These are phyloP conservation scores for Mallotus nudiflorus DNA, from an alignment of 345 rosid species.

Conservation along the genomic window DNA sequence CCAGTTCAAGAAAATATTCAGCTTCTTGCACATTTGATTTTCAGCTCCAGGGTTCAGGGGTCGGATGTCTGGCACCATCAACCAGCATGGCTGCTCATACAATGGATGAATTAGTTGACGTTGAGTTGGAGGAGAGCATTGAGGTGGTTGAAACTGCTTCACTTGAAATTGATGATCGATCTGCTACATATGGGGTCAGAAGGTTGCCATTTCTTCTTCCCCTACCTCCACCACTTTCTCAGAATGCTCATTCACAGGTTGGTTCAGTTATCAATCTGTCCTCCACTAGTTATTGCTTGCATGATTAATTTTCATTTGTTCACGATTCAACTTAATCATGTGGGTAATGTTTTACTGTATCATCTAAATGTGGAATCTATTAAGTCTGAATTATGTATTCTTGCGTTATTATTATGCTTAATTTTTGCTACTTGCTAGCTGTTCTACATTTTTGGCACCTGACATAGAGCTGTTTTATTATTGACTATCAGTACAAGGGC, in stretches of 20 bases:
- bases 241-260: slow-evolving; percentile 47
- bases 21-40: slow-evolving; percentile 4
- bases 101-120: slow-evolving; percentile 49
- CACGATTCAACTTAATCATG: background rate
- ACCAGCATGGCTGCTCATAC: slow-evolving; percentile 74
- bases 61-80: slow-evolving; percentile 45
- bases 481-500: slow-evolving; percentile 41
- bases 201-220: slow-evolving; percentile 45
- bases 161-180: slow-evolving; percentile 16
- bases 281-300: background rate
- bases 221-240: slow-evolving; percentile 46
- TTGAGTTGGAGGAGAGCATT: slow-evolving; percentile 47
- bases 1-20: background rate
- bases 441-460: background rate
- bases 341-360: background rate
- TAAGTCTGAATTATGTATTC: background rate
- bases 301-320: background rate
- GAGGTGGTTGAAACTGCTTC: slow-evolving; percentile 41
- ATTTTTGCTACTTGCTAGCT: background rate
- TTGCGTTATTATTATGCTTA: background rate
- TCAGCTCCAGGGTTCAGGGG: slow-evolving; percentile 38
- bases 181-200: slow-evolving; percentile 12
- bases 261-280: slow-evolving; percentile 1
- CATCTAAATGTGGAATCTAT: background rate
- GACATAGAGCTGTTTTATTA: background rate